phyloP scores from a whole-genome alignment of 2,329 filamentous ascomycete genomes.

The Penicillium sclerotiorum region DNA sequence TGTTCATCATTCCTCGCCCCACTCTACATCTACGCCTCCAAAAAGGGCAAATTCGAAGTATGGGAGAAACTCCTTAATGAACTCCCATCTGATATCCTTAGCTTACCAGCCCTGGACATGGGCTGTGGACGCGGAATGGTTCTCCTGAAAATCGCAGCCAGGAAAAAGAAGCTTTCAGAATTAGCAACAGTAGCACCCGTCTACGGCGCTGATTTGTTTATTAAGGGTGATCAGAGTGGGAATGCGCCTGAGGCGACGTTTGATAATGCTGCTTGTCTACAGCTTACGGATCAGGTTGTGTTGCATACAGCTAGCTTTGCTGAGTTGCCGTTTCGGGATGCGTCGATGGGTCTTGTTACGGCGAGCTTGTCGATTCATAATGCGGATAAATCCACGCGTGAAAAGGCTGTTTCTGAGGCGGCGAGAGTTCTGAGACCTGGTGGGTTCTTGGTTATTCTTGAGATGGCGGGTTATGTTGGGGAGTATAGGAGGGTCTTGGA shows the following conservation, averaged over 20 bases:
- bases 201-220: constrained; percentile 2
- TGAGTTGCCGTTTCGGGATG: background rate
- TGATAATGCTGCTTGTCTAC: constrained; percentile 3
- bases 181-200: background rate
- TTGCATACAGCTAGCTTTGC: constrained; percentile 2
- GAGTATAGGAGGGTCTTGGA: constrained; percentile 1
- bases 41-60: constrained; percentile 1
- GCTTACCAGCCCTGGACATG: background rate
- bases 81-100: background rate
- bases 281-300: background rate
- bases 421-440: constrained; percentile 1
- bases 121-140: constrained; percentile 3
- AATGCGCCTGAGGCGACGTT: constrained; percentile 2
- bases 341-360: background rate
- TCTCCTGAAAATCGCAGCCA: constrained; percentile 1
- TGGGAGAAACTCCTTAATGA: constrained; percentile 2
- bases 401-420: background rate
- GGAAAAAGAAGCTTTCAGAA: background rate
- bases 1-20: background rate
- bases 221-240: constrained; percentile 1
- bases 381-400: background rate
- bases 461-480: background rate
- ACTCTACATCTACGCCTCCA: constrained; percentile 1
- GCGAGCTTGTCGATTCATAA: constrained; percentile 5
- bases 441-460: background rate